These are phyloP conservation scores for Amaranthus tricolor DNA, from an alignment of 179 eudicot species.

Conservation along the genomic window DNA sequence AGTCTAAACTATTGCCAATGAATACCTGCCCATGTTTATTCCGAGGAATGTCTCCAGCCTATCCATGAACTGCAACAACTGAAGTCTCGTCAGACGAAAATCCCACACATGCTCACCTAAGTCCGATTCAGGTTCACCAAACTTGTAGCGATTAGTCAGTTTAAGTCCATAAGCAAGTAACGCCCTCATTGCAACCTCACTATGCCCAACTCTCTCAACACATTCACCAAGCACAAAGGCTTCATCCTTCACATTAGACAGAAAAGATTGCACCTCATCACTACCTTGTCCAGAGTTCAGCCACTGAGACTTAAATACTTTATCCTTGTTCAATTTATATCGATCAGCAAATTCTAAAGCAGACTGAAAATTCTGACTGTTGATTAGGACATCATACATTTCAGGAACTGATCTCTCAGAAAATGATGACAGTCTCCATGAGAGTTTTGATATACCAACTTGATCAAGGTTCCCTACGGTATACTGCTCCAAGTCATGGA, in stretches of 20 bases:
- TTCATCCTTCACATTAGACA: slow-evolving; percentile 74
- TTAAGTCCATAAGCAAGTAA: slow-evolving; percentile 70
- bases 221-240: slow-evolving; percentile 78
- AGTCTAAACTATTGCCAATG: background rate
- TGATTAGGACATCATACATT: slow-evolving; percentile 69
- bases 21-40: slow-evolving; percentile 96
- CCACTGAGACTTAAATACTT: slow-evolving; percentile 86
- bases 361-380: slow-evolving; percentile 53
- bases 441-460: slow-evolving; percentile 40
- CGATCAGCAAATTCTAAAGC: slow-evolving; percentile 77
- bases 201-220: slow-evolving; percentile 67
- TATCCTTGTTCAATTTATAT: slow-evolving; percentile 77
- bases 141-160: slow-evolving; percentile 57
- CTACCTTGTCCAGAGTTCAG: slow-evolving; percentile 63
- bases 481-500: slow-evolving; percentile 36
- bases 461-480: slow-evolving; percentile 36
- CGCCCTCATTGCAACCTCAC: slow-evolving; percentile 71
- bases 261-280: slow-evolving; percentile 58
- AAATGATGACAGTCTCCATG: slow-evolving; percentile 72
- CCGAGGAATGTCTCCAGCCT: slow-evolving; percentile 97
- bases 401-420: slow-evolving; percentile 67
- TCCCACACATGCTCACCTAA: slow-evolving; percentile 56
- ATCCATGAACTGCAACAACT: slow-evolving; percentile 79
- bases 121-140: slow-evolving; percentile 41
- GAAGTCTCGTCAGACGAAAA: slow-evolving; percentile 69